phyloP scores from a whole-genome alignment of 2,329 filamentous ascomycete species.

The Neopestalotiopsis rosae region DNA sequence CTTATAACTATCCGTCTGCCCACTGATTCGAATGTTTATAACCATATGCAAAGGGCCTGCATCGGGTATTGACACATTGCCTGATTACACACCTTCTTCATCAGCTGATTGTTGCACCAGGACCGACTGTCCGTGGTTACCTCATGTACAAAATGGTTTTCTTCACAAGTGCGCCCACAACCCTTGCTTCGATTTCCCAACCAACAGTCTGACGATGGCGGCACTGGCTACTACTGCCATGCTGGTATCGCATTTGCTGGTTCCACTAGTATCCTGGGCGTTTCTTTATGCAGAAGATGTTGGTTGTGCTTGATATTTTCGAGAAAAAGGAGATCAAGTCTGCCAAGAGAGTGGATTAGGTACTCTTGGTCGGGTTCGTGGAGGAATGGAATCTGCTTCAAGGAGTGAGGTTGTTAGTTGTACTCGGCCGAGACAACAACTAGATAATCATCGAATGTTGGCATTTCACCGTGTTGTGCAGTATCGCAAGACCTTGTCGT shows the following conservation, averaged over 20 bases:
- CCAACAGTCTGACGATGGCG: background rate
- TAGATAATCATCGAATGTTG: no score
- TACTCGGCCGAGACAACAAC: no score
- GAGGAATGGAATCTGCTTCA: background rate
- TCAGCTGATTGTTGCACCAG: background rate
- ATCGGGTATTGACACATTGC: background rate
- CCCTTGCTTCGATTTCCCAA: background rate
- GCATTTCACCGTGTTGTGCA: no score
- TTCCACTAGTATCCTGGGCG: conserved; percentile 28
- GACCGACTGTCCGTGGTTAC: no score
- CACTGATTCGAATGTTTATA: background rate
- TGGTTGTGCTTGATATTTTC: conserved; percentile 35
- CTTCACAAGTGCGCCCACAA: background rate
- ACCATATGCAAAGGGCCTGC: background rate
- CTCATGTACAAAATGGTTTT: no score
- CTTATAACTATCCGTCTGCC: background rate
- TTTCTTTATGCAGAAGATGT: conserved; percentile 33
- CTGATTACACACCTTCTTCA: no score
- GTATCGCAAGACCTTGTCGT: no score
- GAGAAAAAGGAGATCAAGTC: conserved; percentile 38
- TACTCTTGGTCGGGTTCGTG: background rate
- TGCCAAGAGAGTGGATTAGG: conserved; percentile 29
- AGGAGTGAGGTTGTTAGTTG: no score
- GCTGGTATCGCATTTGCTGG: conserved; percentile 25
- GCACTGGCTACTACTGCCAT: conserved; percentile 31